A percentile compares a stretch with the other conserved stretches of the same genome.
Conservation (phyloP, 2,329 filamentous ascomycete genomes). For the Colletotrichum liaoningense region DNA sequence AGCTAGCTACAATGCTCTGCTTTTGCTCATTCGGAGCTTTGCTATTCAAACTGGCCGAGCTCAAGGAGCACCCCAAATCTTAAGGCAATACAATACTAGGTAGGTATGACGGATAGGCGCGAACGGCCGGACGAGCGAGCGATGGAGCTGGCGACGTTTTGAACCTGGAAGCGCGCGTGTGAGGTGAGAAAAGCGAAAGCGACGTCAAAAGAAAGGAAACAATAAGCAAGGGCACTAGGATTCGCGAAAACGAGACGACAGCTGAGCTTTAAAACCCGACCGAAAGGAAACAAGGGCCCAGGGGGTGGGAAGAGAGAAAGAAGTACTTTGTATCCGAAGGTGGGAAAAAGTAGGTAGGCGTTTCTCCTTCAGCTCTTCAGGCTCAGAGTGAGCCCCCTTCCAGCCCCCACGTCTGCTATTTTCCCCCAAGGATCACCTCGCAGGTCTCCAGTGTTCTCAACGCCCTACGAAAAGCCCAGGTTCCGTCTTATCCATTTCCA, state of each 20-base stretch:
- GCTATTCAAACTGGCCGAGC: slow-evolving; percentile 1
- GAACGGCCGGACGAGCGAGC: neutral
- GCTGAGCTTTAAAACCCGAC: slow-evolving; percentile 14
- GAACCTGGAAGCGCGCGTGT: neutral
- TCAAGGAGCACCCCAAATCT: neutral
- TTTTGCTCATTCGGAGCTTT: neutral
- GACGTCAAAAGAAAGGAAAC: neutral
- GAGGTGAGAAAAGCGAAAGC: slow-evolving; percentile 19
- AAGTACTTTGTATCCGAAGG: neutral
- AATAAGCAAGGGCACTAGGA: neutral
- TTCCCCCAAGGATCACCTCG: neutral
- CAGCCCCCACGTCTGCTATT: slow-evolving; percentile 21
- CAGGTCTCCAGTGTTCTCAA: slow-evolving; percentile 12
- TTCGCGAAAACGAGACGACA: slow-evolving; percentile 19
- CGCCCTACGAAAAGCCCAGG: slow-evolving; percentile 8
- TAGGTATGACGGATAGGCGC: neutral
- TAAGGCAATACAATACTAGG: neutral
- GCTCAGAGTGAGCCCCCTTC: neutral
- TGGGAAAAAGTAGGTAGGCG: neutral
- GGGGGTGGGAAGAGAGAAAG: neutral
- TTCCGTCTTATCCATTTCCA: slow-evolving; percentile 23
- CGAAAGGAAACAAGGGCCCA: neutral
- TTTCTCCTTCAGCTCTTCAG: neutral
- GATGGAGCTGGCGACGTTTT: slow-evolving; percentile 5
- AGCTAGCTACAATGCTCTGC: neutral